These are phyloP conservation scores for Calonectria montana DNA, from an alignment of 2,329 filamentous ascomycete genomes.

Conservation along the genomic window DNA sequence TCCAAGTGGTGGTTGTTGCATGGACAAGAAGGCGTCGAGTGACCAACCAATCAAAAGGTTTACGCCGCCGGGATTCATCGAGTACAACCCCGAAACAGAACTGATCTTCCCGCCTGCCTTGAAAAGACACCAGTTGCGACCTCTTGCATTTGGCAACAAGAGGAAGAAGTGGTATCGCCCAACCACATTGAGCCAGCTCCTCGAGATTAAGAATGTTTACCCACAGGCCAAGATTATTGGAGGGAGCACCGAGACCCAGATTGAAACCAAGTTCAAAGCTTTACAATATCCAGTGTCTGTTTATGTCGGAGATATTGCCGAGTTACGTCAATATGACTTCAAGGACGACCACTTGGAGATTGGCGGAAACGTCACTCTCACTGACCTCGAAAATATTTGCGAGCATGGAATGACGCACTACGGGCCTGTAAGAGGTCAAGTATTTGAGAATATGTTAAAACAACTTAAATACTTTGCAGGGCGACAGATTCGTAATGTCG, in stretches of 20 bases:
- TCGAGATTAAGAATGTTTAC: conserved; percentile 89
- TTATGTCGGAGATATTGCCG: conserved; percentile 92
- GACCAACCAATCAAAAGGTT: conserved; percentile 74
- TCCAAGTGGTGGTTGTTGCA: conserved; percentile 72
- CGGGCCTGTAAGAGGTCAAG: conserved; percentile 76
- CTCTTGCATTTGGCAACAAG: conserved; percentile 93
- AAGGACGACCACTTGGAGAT: conserved; percentile 87
- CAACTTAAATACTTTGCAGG: conserved; percentile 96
- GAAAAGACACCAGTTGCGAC: conserved; percentile 83
- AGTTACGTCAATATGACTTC: conserved; percentile 85
- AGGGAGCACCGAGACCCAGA: conserved; percentile 96
- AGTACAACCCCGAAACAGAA: conserved; percentile 93
- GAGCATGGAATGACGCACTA: conserved; percentile 84
- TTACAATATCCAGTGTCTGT: conserved; percentile 91
- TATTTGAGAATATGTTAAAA: conserved; percentile 92
- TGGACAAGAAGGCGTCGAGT: conserved; percentile 64
- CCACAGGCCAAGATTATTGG: conserved; percentile 94
- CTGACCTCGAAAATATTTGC: conserved; percentile 89
- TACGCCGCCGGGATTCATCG: conserved; percentile 90
- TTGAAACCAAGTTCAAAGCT: conserved; percentile 98
- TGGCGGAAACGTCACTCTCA: conserved; percentile 91
- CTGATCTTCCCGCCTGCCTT: conserved; percentile 92
- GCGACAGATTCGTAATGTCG: conserved; percentile 96
- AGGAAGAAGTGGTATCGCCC: conserved; percentile 94
- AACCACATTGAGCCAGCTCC: conserved; percentile 84